phyloP scores from a whole-genome alignment of 768 basidiomycete genomes.

The Daedaleopsis nitida region DNA sequence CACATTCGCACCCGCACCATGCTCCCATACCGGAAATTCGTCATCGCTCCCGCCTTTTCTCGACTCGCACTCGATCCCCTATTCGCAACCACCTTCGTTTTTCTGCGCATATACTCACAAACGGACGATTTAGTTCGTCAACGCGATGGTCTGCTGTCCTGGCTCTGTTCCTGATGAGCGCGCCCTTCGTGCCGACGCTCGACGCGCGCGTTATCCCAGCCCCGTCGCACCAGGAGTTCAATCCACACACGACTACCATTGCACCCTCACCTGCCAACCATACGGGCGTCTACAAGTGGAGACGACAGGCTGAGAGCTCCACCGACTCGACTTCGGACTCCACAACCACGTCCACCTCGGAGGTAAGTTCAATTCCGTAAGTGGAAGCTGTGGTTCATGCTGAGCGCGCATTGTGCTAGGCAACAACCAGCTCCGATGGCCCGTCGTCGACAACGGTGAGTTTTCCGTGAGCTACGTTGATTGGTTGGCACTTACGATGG shows the following conservation, averaged over 20 bases:
- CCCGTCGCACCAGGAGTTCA: neutral
- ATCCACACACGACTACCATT: neutral
- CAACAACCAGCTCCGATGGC: neutral
- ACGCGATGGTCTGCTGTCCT: conserved; percentile 5
- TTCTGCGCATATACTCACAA: neutral
- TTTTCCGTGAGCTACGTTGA: neutral
- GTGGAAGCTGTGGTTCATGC: neutral
- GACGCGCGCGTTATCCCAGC: conserved; percentile 4
- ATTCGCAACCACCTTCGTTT: neutral
- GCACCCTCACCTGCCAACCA: neutral
- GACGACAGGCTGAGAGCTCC: conserved; percentile 6
- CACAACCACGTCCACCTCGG: neutral
- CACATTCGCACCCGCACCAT: neutral
- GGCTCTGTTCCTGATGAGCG: conserved; percentile 1
- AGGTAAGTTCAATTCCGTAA: neutral
- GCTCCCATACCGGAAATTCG: neutral
- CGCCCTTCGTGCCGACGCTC: conserved; percentile 1
- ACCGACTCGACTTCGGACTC: neutral
- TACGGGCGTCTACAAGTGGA: conserved; percentile 6
- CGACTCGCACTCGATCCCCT: neutral
- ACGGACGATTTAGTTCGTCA: neutral
- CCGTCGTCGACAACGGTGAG: neutral
- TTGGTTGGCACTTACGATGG: no score
- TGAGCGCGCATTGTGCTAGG: no score
- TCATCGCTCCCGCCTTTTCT: neutral